Conservation (phyloP, 352 stramenopile species). For the Globisporangium acanthophoron region DNA sequence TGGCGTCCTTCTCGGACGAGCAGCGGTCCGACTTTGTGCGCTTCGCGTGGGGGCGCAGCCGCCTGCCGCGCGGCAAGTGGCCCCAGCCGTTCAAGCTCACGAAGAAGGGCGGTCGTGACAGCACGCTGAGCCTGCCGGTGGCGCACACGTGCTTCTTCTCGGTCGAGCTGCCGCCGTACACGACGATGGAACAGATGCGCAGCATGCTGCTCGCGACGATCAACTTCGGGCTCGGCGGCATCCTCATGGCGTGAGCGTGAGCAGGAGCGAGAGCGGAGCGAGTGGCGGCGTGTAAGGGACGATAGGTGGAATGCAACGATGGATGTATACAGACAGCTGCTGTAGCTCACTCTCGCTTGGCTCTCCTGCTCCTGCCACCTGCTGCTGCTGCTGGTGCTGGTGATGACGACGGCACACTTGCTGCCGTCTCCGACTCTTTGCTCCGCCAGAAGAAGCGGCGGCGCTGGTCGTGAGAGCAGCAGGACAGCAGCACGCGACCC, state of each 20-base stretch:
- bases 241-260: constrained; percentile 71
- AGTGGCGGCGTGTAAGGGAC: no score
- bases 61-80: constrained; percentile 87
- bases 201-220: constrained; percentile 92
- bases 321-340: background rate
- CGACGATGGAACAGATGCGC: constrained; percentile 86
- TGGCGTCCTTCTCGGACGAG: constrained; percentile 84
- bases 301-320: background rate
- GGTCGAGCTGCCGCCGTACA: constrained; percentile 92
- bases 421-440: background rate
- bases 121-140: constrained; percentile 80
- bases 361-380: background rate
- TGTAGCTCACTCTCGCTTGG: constrained; percentile 2
- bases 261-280: no score
- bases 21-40: constrained; percentile 89
- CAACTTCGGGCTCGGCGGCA: constrained; percentile 90
- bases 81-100: constrained; percentile 90
- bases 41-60: constrained; percentile 92
- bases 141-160: constrained; percentile 96
- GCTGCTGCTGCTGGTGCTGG: background rate
- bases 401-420: background rate
- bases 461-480: background rate
- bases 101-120: constrained; percentile 83
- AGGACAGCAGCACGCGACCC: constrained; percentile 8
- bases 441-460: constrained; percentile 4